These are phyloP conservation scores for Coemansia sp. DNA, from an alignment of 192 early-diverging fungal species.

Conservation along the genomic window DNA sequence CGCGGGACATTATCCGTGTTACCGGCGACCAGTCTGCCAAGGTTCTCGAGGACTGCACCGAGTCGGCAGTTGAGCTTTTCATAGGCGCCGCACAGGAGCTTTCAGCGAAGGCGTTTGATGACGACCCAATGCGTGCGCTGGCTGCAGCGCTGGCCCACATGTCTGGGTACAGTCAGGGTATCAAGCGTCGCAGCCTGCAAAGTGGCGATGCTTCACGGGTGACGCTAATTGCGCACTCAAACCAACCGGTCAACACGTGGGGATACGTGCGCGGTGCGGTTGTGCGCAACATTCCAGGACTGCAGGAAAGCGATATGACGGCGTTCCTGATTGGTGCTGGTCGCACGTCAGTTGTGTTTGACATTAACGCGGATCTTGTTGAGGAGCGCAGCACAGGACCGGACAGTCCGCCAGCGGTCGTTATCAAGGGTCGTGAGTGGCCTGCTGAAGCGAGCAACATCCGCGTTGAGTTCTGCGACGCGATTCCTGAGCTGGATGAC, in stretches of 20 bases:
- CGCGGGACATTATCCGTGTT: conserved; percentile 82
- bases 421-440: conserved; percentile 74
- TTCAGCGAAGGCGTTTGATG: conserved; percentile 62
- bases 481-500: conserved; percentile 81
- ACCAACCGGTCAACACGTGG: conserved; percentile 70
- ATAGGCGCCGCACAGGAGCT: conserved; percentile 69
- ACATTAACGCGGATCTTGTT: conserved; percentile 71
- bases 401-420: conserved; percentile 31
- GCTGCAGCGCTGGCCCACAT: conserved; percentile 86
- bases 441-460: conserved; percentile 60
- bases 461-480: conserved; percentile 64
- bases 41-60: conserved; percentile 64
- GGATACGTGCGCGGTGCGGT: conserved; percentile 83
- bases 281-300: conserved; percentile 65
- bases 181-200: conserved; percentile 78
- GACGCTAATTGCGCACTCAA: conserved; percentile 67
- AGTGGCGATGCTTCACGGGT: conserved; percentile 77
- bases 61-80: conserved; percentile 80
- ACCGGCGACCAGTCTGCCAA: conserved; percentile 76
- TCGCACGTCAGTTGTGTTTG: conserved; percentile 77
- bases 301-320: conserved; percentile 72
- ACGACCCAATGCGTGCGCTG: conserved; percentile 75
- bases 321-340: conserved; percentile 86
- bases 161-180: conserved; percentile 79
- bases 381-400: conserved; percentile 57